Conservation (phyloP, 306 rosid genomes). For the Urtica urens region DNA sequence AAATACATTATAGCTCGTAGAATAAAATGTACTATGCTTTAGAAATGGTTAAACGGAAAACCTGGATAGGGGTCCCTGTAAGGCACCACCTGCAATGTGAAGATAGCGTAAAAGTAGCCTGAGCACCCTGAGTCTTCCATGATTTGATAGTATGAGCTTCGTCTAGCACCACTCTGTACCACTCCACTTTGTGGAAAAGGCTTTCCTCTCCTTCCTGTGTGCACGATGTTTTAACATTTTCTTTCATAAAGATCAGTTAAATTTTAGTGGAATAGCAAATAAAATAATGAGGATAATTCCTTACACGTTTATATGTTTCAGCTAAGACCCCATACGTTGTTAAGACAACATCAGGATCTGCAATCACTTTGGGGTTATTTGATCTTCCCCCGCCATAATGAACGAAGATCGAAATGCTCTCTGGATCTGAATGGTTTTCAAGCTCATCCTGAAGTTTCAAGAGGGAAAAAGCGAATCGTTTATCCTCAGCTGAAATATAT, state of each 20-base stretch:
- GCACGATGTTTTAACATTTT: no score
- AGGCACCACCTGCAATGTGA: conserved; percentile 88
- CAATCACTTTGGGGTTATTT: conserved; percentile 30
- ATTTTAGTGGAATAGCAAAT: not conserved
- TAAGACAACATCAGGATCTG: conserved; percentile 63
- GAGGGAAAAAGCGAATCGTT: not conserved
- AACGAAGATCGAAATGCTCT: conserved; percentile 52
- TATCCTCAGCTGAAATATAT: not conserved
- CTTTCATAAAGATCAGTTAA: no score
- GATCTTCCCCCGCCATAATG: conserved; percentile 77
- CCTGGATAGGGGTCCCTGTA: conserved; percentile 94
- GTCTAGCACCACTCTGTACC: conserved; percentile 86
- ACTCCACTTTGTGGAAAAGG: conserved; percentile 57
- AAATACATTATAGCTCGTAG: not conserved
- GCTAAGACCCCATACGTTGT: conserved; percentile 68
- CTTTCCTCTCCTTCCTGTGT: conserved; percentile 50
- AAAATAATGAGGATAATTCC: conserved; percentile 16
- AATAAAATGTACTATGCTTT: not conserved
- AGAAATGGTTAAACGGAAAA: conserved; percentile 12
- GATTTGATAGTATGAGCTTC: conserved; percentile 86
- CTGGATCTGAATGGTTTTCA: conserved; percentile 56
- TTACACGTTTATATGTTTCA: conserved; percentile 48
- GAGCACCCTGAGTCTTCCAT: conserved; percentile 44
- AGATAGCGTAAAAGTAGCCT: conserved; percentile 52
- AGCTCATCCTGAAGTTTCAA: conserved; percentile 62